Base-by-base conservation (phyloP, 345 rosid genomes). In the Toxicodendron radicans region DNA sequence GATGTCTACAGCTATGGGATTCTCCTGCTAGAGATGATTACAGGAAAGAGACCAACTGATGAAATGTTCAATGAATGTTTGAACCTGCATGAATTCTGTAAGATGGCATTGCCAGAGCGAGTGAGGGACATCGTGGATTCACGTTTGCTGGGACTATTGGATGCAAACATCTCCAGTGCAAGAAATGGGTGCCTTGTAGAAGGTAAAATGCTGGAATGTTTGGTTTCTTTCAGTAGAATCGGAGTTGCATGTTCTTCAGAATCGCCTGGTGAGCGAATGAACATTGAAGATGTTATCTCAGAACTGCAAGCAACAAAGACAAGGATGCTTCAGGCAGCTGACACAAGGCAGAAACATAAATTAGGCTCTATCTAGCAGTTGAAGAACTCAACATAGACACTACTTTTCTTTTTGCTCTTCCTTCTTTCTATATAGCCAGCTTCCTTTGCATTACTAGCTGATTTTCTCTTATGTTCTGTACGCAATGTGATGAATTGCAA, bases 21-120 rank as follows among this genome's bases (percentile, higher is more conserved):
- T 53, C 68, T 71, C 17, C 21, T 64, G 41, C 72, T 65, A 32
- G 75, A 65, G 51, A 77, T 71, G 63, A 48, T 71, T 24, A 56
- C 75, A 5, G 75, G 73, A 14, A 77, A 65, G 38, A 77, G 67
- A 58, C 76, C 75, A 3, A 76, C 75, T 11, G 60, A 64, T 41
- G 73, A 57, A 16, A 57, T 70, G 21, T 21, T 57, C 23, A 41
- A 46, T 21, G 53, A 57, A 10, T 8, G 64, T 14, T 20, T 41
- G 14, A 57, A 35, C 73, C 64, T 74, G 58, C 70, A 66, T 27
- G 59, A 52, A n/a, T 79, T 46, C 45, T 68, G 62, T 58, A 43
- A 58, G 66, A 77, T 58, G 72, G 72, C 72, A 41, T 71, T 71
- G 66, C 75, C 79, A 9, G 53, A 71, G 18, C 43, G n/a, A 30